Conservation (phyloP, 2,329 filamentous ascomycete genomes). For the Fusarium hostae region DNA sequence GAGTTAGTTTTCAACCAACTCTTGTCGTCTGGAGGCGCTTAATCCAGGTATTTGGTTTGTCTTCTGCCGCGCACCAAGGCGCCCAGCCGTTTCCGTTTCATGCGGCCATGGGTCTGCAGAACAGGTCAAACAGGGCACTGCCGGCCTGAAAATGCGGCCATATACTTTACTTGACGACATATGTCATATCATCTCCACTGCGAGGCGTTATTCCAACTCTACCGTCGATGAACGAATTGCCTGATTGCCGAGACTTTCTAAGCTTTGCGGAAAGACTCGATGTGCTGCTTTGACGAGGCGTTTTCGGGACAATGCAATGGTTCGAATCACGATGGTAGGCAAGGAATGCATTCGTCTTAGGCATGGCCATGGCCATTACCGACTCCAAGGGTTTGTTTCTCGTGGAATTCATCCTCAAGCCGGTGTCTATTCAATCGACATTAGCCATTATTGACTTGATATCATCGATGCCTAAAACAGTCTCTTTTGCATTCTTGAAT, state of each 20-base stretch:
- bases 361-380: neutral
- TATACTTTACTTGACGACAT: conserved; percentile 4
- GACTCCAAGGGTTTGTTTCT: neutral
- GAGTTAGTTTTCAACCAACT: neutral
- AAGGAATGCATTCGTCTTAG: conserved; percentile 12
- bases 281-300: neutral
- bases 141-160: conserved; percentile 12
- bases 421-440: neutral
- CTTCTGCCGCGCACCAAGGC: conserved; percentile 31
- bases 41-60: conserved; percentile 39
- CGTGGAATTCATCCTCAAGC: neutral
- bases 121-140: conserved; percentile 10
- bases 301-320: neutral
- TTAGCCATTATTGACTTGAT: neutral
- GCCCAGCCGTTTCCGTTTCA: conserved; percentile 15
- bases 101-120: conserved; percentile 14
- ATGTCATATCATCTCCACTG: neutral
- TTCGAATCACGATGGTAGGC: neutral
- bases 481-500: conserved; percentile 5
- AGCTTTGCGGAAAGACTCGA: neutral
- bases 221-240: neutral
- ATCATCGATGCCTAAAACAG: neutral
- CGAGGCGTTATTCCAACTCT: conserved; percentile 11
- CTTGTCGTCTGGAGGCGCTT: conserved; percentile 35
- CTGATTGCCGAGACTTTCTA: neutral